Evolutionary conservation across 257 asterid genomes (phyloP).

Genomic region (Rehmannia glutinosa): DNA sequence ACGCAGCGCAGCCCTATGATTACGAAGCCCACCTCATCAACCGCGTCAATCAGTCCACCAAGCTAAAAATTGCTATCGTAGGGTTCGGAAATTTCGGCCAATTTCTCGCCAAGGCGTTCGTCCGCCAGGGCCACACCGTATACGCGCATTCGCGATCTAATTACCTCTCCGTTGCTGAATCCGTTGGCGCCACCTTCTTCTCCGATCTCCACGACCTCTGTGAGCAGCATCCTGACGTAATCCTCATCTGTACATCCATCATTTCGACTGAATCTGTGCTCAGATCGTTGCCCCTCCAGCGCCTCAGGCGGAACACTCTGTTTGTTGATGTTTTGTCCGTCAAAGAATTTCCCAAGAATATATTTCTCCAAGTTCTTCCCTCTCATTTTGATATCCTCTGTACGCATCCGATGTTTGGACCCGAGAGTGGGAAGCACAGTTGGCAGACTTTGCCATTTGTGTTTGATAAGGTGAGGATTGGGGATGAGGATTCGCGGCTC

Average conservation of each 20-base stretch:
- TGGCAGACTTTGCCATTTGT: slow-evolving; percentile 66
- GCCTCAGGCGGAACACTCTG: slow-evolving; percentile 60
- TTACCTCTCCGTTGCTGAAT: slow-evolving; percentile 42
- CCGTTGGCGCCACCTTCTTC: slow-evolving; percentile 62
- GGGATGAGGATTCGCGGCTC: slow-evolving; percentile 44
- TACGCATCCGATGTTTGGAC: slow-evolving; percentile 94
- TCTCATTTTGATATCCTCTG: slow-evolving; percentile 68
- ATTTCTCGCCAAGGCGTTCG: slow-evolving; percentile 68
- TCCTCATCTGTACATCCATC: slow-evolving; percentile 63
- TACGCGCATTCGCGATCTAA: slow-evolving; percentile 59
- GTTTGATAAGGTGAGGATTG: slow-evolving; percentile 70
- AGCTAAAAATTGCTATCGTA: slow-evolving; percentile 65
- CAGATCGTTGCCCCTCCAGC: slow-evolving; percentile 61
- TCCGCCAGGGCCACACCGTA: slow-evolving; percentile 65
- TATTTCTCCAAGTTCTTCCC: slow-evolving; percentile 55
- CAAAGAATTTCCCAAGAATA: slow-evolving; percentile 65
- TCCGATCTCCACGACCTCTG: slow-evolving; percentile 75
- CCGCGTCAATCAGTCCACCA: slow-evolving; percentile 44
- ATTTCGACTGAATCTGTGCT: slow-evolving; percentile 60
- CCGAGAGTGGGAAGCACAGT: slow-evolving; percentile 69
- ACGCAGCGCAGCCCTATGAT: slow-evolving; percentile 74
- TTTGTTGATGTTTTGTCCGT: slow-evolving; percentile 81
- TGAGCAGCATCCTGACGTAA: slow-evolving; percentile 84
- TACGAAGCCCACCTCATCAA: slow-evolving; percentile 46
- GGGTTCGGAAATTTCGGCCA: slow-evolving; percentile 92